Evolutionary conservation across 768 basidiomycete genomes (phyloP).

Genomic region (Suillus fuscotomentosus): DNA sequence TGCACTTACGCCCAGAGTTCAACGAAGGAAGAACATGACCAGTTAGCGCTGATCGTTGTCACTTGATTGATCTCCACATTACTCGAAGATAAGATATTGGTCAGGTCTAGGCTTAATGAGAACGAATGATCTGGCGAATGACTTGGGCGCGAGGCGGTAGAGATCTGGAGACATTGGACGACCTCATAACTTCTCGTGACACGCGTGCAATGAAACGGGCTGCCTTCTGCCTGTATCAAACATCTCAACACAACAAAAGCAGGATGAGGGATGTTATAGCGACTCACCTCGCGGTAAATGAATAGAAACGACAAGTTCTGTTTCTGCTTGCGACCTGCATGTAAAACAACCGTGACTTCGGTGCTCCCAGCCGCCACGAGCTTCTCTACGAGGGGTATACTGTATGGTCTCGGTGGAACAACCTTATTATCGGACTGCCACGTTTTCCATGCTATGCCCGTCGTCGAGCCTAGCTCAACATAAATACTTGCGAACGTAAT

Average conservation of each 20-base stretch:
- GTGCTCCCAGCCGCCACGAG: slow-evolving; percentile 49
- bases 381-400: slow-evolving; percentile 38
- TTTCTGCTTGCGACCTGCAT: slow-evolving; percentile 46
- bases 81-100: slow-evolving; percentile 44
- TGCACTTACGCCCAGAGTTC: slow-evolving; percentile 43
- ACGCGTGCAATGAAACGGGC: slow-evolving; percentile 57
- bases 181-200: slow-evolving; percentile 59
- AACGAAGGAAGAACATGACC: slow-evolving; percentile 51
- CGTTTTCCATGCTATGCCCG: slow-evolving; percentile 32
- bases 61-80: slow-evolving; percentile 55
- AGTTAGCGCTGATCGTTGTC: slow-evolving; percentile 64
- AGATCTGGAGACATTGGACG: slow-evolving; percentile 53
- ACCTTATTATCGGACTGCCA: slow-evolving; percentile 55
- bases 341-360: slow-evolving; percentile 52
- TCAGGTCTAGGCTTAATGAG: slow-evolving; percentile 52
- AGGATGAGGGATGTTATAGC: background rate
- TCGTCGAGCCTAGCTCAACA: slow-evolving; percentile 12
- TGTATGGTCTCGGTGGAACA: slow-evolving; percentile 41
- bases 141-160: slow-evolving; percentile 50
- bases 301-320: slow-evolving; percentile 62
- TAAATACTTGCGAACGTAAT: background rate
- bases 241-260: slow-evolving; percentile 4
- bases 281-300: slow-evolving; percentile 60
- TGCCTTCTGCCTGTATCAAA: slow-evolving; percentile 40
- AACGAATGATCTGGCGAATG: slow-evolving; percentile 48